Evolutionary conservation across 805 yeast species (phyloP), one percentile per base, ranked within the genome.

Genomic region (Metschnikowia cubensis): DNA sequence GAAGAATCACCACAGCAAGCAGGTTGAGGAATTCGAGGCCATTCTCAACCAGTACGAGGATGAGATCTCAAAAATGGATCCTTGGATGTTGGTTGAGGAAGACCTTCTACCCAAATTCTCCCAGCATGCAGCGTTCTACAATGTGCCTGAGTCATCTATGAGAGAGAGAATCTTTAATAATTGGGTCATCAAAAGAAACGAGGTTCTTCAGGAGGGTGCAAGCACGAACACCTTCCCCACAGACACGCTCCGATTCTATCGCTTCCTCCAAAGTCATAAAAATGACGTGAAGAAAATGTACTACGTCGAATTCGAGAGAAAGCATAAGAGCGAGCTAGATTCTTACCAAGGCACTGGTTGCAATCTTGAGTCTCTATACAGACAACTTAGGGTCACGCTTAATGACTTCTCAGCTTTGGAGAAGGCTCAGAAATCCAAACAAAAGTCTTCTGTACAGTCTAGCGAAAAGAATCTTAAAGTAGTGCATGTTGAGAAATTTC

Each of bases 51-150:
- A 40, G 17, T 58, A 59, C 45, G 50, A 58, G 42, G 48, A 57
- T 17, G 49, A 52, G 32, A 67, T 73, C 17, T 66, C 73, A 6
- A 36, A 60, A 18, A 70, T 61, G 54, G 70, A 71, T 38, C 67
- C 74, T 3, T 73, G 76, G 74, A 61, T 59, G 45, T 45, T 73
- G 22, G 62, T 71, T 0, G 73, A 71, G 50, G 76, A 71, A 43
- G 70, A 68, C 18, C 52, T 69, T 10, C 55, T 70, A 6, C 43
- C 54, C 1, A 65, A 67, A 18, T 58, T 72, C 14, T 60, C 59
- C 11, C 57, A 57, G 33, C 43, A 51, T 42, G 68, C 75, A 0
- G 67, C 59, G 17, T 71, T 51, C 52, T 72, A 61, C 49, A 54
- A 61, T 2, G 51, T 71, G 3, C 48, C 52, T 6, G 56, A 54